Percentiles rank a stretch among this genome's conserved stretches.
Conservation (phyloP, 2,329 filamentous ascomycete species). For the Alternaria longipes region DNA sequence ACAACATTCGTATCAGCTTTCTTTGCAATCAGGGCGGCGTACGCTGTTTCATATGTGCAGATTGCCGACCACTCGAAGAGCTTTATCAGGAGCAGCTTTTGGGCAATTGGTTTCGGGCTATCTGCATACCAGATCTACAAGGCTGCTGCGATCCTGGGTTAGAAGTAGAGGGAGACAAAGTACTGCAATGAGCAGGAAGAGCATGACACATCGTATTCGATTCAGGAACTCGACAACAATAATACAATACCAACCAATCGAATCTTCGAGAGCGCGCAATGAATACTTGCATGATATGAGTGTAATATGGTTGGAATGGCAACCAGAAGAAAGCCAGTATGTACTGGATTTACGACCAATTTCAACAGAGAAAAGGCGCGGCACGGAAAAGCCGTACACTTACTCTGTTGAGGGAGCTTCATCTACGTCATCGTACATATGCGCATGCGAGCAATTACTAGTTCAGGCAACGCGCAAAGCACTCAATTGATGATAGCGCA, state of each 20-base stretch:
- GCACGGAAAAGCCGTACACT: neutral
- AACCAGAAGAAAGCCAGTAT: neutral
- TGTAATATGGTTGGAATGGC: neutral
- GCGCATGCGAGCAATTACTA: conserved; percentile 15
- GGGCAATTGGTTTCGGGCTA: conserved; percentile 23
- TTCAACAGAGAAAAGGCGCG: neutral
- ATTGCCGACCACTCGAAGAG: conserved; percentile 32
- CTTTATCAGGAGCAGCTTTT: conserved; percentile 31
- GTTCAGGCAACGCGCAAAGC: conserved; percentile 11
- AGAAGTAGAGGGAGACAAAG: neutral
- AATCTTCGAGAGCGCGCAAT: neutral
- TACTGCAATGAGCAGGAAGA: neutral
- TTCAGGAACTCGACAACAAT: neutral
- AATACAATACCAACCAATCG: neutral
- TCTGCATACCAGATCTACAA: conserved; percentile 35
- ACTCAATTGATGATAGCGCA: conserved; percentile 9
- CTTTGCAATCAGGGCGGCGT: conserved; percentile 30
- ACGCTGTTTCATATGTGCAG: conserved; percentile 31
- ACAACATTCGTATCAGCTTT: conserved; percentile 30
- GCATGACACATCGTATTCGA: neutral
- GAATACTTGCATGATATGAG: neutral
- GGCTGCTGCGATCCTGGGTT: conserved; percentile 32
- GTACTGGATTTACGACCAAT: neutral
- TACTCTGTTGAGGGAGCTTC: neutral
- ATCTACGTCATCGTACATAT: conserved; percentile 11